phyloP scores from a whole-genome alignment of 331 rosid genomes.

The Quercus phellos region DNA sequence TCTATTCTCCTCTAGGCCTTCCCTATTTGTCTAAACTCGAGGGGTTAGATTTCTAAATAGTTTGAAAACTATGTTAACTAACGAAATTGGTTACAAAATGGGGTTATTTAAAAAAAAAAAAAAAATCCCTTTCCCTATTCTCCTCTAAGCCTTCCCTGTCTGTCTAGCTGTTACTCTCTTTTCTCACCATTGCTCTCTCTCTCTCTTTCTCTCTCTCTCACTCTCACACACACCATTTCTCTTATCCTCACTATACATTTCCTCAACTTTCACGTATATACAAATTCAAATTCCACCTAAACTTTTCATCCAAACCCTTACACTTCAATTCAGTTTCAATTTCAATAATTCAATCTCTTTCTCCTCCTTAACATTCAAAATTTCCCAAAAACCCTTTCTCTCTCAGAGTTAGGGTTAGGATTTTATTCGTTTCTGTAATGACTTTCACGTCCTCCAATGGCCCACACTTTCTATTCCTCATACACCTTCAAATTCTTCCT shows the following conservation, averaged over 20 bases:
- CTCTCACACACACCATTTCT: background rate
- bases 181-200: background rate
- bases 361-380: background rate
- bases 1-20: background rate
- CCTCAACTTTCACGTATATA: background rate
- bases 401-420: background rate
- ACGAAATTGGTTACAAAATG: too few species aligned
- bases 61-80: too few species aligned
- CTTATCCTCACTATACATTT: background rate
- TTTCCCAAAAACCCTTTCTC: background rate
- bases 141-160: background rate
- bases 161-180: background rate
- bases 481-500: constrained; percentile 14
- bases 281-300: background rate
- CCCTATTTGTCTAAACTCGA: background rate
- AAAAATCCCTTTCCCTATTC: too few species aligned
- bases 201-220: background rate
- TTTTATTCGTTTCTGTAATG: constrained; percentile 24
- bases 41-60: too few species aligned
- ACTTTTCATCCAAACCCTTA: background rate
- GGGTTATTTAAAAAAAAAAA: too few species aligned
- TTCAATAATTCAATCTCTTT: background rate
- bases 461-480: constrained; percentile 20
- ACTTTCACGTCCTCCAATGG: constrained; percentile 54
- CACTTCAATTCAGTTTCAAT: background rate